phyloP scores from a whole-genome alignment of 1,284 basidiomycete genomes.

The Moesziomyces antarcticus region DNA sequence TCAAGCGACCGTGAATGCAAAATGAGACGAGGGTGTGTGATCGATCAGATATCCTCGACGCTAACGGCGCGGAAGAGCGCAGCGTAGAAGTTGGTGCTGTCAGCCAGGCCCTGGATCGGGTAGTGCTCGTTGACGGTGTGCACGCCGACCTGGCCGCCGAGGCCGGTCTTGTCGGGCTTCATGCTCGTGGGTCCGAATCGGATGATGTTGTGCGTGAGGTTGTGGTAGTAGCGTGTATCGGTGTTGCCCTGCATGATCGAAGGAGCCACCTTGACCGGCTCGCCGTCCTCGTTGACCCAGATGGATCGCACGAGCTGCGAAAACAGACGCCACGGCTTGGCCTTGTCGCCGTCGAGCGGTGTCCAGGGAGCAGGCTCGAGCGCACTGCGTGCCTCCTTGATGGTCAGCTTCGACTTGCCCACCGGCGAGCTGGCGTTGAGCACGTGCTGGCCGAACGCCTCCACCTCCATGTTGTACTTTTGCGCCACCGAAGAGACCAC shows the following conservation, averaged over 20 bases:
- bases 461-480: slow-evolving; percentile 68
- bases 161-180: slow-evolving; percentile 64
- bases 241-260: slow-evolving; percentile 72
- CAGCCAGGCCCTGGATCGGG: slow-evolving; percentile 68
- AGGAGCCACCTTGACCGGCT: slow-evolving; percentile 71
- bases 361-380: slow-evolving; percentile 74
- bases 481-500: slow-evolving; percentile 71
- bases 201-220: slow-evolving; percentile 73
- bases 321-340: slow-evolving; percentile 71
- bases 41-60: slow-evolving; percentile 46
- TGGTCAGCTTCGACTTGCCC: slow-evolving; percentile 21
- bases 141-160: slow-evolving; percentile 70
- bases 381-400: slow-evolving; percentile 71
- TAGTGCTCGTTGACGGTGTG: slow-evolving; percentile 78
- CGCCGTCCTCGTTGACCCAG: slow-evolving; percentile 68
- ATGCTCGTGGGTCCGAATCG: slow-evolving; percentile 70
- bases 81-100: slow-evolving; percentile 71
- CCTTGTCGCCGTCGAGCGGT: slow-evolving; percentile 70
- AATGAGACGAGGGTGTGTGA: too few species aligned
- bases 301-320: slow-evolving; percentile 72
- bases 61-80: slow-evolving; percentile 70
- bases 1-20: too few species aligned
- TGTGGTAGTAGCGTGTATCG: slow-evolving; percentile 71
- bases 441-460: slow-evolving; percentile 68
- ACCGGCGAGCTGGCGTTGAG: slow-evolving; percentile 14